These are phyloP conservation scores for Salix udensis DNA, from an alignment of 345 rosid species.

Conservation along the genomic window DNA sequence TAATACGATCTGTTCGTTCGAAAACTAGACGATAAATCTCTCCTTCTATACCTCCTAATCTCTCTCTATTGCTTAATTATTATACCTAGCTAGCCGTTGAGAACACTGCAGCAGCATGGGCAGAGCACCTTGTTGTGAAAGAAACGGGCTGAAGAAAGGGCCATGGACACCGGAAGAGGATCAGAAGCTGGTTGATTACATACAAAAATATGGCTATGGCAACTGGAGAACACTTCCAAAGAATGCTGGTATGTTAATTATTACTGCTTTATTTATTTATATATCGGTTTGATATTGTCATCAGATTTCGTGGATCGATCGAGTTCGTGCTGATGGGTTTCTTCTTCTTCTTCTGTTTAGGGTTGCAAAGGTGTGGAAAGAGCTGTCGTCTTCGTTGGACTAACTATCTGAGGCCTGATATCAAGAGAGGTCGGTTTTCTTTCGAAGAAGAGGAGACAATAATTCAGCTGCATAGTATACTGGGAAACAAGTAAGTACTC, in stretches of 20 bases:
- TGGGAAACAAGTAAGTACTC: conserved; percentile 24
- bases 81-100: not conserved
- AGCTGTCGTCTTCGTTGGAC: conserved; percentile 37
- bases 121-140: conserved; percentile 25
- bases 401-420: conserved; percentile 28
- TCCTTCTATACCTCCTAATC: not conserved
- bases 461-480: conserved; percentile 22
- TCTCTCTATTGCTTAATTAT: not conserved
- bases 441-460: conserved; percentile 30
- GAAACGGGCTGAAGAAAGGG: conserved; percentile 28
- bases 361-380: conserved; percentile 31
- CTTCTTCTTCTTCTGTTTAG: not conserved
- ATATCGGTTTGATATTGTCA: not conserved
- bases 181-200: conserved; percentile 28
- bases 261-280: too few species aligned
- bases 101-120: conserved; percentile 2
- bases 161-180: conserved; percentile 34
- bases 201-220: conserved; percentile 26
- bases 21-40: not conserved
- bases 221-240: conserved; percentile 32
- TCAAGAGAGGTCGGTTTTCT: conserved; percentile 29
- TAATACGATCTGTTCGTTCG: conserved; percentile 6
- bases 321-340: not conserved
- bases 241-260: conserved; percentile 22
- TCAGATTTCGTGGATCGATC: not conserved